Evolutionary conservation across 73 alveolate genomes (phyloP).

Genomic region (Paramecium pentaurelia): DNA sequence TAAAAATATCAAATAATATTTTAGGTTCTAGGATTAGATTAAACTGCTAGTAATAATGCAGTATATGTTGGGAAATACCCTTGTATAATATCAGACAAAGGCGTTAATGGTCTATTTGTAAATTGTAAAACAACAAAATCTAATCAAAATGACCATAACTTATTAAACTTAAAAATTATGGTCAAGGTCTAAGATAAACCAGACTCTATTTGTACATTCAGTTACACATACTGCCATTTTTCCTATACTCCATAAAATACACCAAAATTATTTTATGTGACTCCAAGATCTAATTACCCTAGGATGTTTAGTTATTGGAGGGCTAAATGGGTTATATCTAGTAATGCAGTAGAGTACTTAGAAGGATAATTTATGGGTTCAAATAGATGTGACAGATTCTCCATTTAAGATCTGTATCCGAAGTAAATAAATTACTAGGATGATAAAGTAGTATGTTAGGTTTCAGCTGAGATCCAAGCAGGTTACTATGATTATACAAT

Average conservation of each 20-base stretch:
- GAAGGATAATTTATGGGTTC: conserved; percentile 18
- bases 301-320: conserved; percentile 31
- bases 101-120: conserved; percentile 48
- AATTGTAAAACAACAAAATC: conserved; percentile 48
- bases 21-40: conserved; percentile 30
- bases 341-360: background rate
- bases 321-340: conserved; percentile 45
- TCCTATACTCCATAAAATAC: conserved; percentile 12
- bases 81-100: conserved; percentile 49
- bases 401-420: background rate
- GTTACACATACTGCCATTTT: conserved; percentile 12
- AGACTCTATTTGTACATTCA: conserved; percentile 44
- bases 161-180: background rate
- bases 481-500: background rate
- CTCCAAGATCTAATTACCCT: conserved; percentile 52
- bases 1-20: background rate
- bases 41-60: conserved; percentile 47
- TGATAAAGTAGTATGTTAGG: conserved; percentile 17
- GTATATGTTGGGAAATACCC: conserved; percentile 54
- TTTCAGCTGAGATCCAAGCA: conserved; percentile 26
- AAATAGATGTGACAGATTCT: conserved; percentile 35
- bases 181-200: conserved; percentile 16
- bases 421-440: background rate
- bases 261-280: conserved; percentile 18
- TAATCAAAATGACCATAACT: conserved; percentile 10